Evolutionary conservation across 495 filamentous ascomycete species (phyloP).

Genomic region (Lasiosphaeriaceae sp.): DNA sequence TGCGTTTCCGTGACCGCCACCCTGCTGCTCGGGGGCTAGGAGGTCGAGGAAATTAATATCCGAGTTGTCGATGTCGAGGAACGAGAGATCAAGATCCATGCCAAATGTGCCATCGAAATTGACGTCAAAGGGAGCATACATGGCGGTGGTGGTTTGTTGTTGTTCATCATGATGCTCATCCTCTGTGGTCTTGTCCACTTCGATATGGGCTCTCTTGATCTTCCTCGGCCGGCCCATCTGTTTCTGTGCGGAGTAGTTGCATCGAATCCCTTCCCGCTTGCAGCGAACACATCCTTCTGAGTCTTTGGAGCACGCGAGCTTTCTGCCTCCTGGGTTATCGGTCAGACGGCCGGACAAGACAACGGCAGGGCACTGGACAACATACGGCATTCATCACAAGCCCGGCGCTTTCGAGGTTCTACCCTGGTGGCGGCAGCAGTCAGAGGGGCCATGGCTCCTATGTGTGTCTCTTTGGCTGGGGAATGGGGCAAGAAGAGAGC

Average conservation of each 20-base stretch:
- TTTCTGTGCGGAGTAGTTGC: constrained; percentile 58
- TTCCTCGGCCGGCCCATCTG: constrained; percentile 61
- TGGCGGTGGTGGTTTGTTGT: not conserved
- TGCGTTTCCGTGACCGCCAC: too few relatives aligned
- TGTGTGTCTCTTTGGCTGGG: too few relatives aligned
- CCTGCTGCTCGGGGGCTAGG: not conserved
- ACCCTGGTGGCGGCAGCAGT: not conserved
- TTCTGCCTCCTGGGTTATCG: constrained; percentile 51
- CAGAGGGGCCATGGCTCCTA: not conserved
- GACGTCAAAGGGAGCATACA: not conserved
- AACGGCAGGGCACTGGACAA: too few relatives aligned
- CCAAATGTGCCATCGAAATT: constrained; percentile 20
- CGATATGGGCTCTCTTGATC: constrained; percentile 42
- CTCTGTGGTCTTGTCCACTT: constrained; percentile 14
- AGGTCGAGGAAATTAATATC: constrained; percentile 32
- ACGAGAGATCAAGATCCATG: constrained; percentile 32
- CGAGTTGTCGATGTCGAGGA: constrained; percentile 27
- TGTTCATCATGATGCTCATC: not conserved
- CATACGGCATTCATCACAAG: constrained; percentile 63
- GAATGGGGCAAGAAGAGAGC: too few relatives aligned
- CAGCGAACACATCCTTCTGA: constrained; percentile 53
- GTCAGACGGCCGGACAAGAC: too few relatives aligned
- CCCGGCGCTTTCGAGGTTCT: constrained; percentile 41
- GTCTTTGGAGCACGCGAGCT: constrained; percentile 60
- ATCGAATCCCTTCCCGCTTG: constrained; percentile 48